Conservation (phyloP, 148 eudicot genomes). For the Heliamphora exappendiculata region DNA sequence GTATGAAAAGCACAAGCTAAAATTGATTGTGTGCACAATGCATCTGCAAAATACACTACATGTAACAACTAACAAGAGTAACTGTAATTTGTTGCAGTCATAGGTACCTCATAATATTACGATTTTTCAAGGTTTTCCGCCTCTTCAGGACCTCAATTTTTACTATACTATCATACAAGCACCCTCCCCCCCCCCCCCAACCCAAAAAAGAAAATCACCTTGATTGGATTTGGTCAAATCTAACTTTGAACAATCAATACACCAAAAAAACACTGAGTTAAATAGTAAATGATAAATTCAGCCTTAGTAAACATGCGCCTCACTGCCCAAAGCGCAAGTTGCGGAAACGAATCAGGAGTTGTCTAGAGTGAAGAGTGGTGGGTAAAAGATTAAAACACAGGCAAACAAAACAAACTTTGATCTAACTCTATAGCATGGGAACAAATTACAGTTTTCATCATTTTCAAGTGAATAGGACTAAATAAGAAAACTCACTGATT, state of each 20-base stretch:
- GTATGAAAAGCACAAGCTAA: neutral
- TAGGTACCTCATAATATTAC: no score
- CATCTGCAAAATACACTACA: neutral
- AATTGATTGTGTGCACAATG: neutral
- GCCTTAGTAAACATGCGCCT: neutral
- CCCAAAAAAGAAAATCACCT: neutral
- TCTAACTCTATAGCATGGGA: neutral
- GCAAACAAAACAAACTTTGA: neutral
- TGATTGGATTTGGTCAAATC: neutral
- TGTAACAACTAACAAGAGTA: neutral
- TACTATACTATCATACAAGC: neutral
- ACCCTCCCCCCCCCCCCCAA: neutral
- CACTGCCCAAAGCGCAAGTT: neutral
- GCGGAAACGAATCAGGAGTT: neutral
- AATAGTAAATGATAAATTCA: neutral
- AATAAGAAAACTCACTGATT: slow-evolving; percentile 36
- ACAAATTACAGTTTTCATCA: neutral
- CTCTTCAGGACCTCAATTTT: neutral
- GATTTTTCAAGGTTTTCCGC: no score
- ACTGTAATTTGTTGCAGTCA: neutral
- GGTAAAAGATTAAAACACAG: neutral
- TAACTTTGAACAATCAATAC: neutral
- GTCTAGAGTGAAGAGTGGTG: neutral
- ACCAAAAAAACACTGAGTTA: neutral
- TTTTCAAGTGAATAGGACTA: neutral